Base-by-base conservation (phyloP, 345 rosid species). In the Laguncularia racemosa region DNA sequence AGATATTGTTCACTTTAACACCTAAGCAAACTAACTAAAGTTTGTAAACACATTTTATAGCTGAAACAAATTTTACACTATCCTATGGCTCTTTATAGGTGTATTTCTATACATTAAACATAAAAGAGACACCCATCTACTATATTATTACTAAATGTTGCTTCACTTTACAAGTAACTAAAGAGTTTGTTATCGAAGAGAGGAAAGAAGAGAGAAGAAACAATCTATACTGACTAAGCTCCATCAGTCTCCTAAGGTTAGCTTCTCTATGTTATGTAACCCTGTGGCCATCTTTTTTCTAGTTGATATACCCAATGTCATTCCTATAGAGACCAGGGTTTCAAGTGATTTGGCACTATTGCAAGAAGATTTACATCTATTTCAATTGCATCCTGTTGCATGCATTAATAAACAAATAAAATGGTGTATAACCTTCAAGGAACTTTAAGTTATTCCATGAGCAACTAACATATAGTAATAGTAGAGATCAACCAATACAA, bases 311-410 rank as follows among this genome's bases (percentile, higher is more conserved):
- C 98, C 96, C 72, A 91, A 53, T 38, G 51, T 71, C 98, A 80
- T 92, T 66, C 98, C 98, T 48, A 89, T 89, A 14, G 70, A 58
- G 55, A 89, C 98, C 33, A 92, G 66, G n/a, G 96, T 88, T 81
- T 89, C 98, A 10, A 92, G 84, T 3, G 96, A 79, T 63, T 96
- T 79, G 55, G 66, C 71, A 69, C 96, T 86, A 52, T 88, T 38
- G 57, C 80, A 47, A 88, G 66, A 21, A 92, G 87, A 70, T 91
- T 96, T 15, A 74, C 82, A 17, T 86, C 98, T 16, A 91, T 75
- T 57, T 76, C 54, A 12, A 88, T 81, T 2, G 83, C 72, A 45
- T 67, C 81, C 98, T 92, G 82, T 68, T 64, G 4, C 61, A 59
- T n/a, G 20, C 9, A 9, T 28, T 44, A 52, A 23, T 16, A 10